A percentile compares a stretch with the other conserved stretches of the same genome.
Conservation (phyloP, 192 early-diverging fungal genomes). For the Backusella liffmaniae region DNA sequence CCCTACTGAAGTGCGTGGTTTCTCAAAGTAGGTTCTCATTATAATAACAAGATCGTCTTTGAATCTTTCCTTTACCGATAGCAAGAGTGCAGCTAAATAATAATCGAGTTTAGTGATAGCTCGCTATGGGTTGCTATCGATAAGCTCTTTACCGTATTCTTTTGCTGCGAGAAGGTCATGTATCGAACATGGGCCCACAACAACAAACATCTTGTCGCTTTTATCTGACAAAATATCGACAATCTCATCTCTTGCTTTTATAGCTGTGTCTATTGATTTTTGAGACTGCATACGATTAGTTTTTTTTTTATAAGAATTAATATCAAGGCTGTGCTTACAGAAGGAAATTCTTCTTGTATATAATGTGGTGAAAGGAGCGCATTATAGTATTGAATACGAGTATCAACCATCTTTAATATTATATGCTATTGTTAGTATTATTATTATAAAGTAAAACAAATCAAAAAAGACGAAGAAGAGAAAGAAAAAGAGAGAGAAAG, state of each 20-base stretch:
- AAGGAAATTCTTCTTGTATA: slow-evolving; percentile 78
- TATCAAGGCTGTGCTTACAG: slow-evolving; percentile 42
- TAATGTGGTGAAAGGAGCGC: slow-evolving; percentile 89
- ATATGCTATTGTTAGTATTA: not conserved
- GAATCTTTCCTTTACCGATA: slow-evolving; percentile 47
- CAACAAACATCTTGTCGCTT: slow-evolving; percentile 83
- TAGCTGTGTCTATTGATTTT: slow-evolving; percentile 32
- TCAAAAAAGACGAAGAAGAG: not conserved
- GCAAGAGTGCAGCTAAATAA: slow-evolving; percentile 18
- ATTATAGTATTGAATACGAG: slow-evolving; percentile 81
- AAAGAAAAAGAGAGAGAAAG: not conserved
- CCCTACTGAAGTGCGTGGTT: slow-evolving; percentile 94
- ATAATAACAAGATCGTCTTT: slow-evolving; percentile 81
- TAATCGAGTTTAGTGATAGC: not conserved
- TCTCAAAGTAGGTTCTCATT: slow-evolving; percentile 99
- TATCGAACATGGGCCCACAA: slow-evolving; percentile 95
- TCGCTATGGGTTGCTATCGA: no score
- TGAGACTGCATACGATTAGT: slow-evolving; percentile 10
- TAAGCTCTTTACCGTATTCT: slow-evolving; percentile 64
- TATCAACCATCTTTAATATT: slow-evolving; percentile 62
- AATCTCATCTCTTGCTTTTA: slow-evolving; percentile 57
- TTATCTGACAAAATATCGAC: slow-evolving; percentile 69
- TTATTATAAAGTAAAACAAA: no score
- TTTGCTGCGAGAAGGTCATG: slow-evolving; percentile 83
- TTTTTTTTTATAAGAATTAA: not conserved